Percentiles rank a stretch among this genome's conserved stretches.
phyloP scores from a whole-genome alignment of 2,329 filamentous ascomycete genomes.

The Ophiocordyceps camponoti-leonardi region DNA sequence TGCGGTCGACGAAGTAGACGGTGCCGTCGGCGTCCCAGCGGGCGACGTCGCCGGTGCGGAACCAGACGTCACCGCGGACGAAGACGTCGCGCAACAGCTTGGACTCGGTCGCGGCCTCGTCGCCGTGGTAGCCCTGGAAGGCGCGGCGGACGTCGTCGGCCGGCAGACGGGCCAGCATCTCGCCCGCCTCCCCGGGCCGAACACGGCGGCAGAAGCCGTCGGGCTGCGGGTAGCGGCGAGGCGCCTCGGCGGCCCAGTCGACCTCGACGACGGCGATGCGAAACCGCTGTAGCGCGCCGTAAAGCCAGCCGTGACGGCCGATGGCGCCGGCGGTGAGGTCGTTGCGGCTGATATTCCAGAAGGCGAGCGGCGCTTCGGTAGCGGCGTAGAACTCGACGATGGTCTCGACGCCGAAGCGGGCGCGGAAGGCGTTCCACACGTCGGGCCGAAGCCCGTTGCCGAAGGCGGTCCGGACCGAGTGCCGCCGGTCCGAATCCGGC shows the following conservation, averaged over 20 bases:
- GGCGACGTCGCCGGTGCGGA: slow-evolving; percentile 69
- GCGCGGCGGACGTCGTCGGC: slow-evolving; percentile 40
- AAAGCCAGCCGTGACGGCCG: slow-evolving; percentile 51
- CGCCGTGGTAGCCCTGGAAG: slow-evolving; percentile 74
- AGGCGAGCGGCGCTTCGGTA: slow-evolving; percentile 52
- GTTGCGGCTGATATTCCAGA: slow-evolving; percentile 60
- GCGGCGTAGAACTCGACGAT: slow-evolving; percentile 71
- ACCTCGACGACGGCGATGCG: slow-evolving; percentile 45
- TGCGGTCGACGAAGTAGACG: slow-evolving; percentile 66
- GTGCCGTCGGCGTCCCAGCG: slow-evolving; percentile 53
- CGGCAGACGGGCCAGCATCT: slow-evolving; percentile 58
- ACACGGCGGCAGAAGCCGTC: slow-evolving; percentile 52
- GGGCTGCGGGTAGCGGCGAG: slow-evolving; percentile 46
- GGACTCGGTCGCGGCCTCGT: slow-evolving; percentile 46
- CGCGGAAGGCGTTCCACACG: slow-evolving; percentile 70
- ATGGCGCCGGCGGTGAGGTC: slow-evolving; percentile 61
- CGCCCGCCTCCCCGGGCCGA: slow-evolving; percentile 47
- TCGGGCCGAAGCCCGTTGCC: slow-evolving; percentile 78
- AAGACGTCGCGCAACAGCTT: slow-evolving; percentile 65
- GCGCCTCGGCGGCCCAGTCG: slow-evolving; percentile 53
- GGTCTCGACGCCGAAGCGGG: slow-evolving; percentile 57
- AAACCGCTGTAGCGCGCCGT: slow-evolving; percentile 32
- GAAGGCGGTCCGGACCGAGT: slow-evolving; percentile 58
- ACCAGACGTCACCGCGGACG: slow-evolving; percentile 61
- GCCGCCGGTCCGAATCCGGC: slow-evolving; percentile 52